Evolutionary conservation across 345 rosid species (phyloP).

Genomic region (Eucalyptus tenuipes): DNA sequence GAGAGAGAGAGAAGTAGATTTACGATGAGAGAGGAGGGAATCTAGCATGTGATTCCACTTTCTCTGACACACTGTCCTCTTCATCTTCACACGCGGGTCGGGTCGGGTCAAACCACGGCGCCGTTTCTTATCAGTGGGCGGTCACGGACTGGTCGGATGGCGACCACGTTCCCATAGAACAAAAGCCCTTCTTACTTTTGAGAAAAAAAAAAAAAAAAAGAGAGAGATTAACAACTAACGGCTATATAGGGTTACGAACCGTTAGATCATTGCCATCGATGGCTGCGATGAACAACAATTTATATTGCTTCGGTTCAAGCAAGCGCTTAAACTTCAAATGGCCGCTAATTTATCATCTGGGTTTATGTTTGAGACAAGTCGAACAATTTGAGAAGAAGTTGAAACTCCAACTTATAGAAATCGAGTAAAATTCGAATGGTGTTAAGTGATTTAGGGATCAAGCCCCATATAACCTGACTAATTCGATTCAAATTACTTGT

Average conservation of each 20-base stretch:
- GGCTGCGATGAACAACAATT: background rate
- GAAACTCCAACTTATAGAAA: background rate
- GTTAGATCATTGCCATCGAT: background rate
- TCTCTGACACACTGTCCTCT: background rate
- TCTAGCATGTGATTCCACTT: background rate
- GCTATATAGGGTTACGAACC: fast-evolving
- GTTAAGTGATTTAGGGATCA: fast-evolving
- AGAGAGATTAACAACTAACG: background rate
- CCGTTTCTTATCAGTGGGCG: background rate
- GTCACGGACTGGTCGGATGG: background rate
- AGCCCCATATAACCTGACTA: fast-evolving
- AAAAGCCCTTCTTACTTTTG: background rate
- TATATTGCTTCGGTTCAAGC: background rate
- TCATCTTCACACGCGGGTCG: background rate
- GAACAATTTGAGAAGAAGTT: fast-evolving
- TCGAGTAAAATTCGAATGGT: fast-evolving
- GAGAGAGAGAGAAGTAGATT: background rate
- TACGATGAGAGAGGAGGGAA: background rate
- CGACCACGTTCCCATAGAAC: background rate
- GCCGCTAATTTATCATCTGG: background rate
- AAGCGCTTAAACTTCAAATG: background rate
- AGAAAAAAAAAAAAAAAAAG: too few relatives aligned
- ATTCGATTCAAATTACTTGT: background rate
- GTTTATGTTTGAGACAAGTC: fast-evolving
- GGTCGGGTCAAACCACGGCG: background rate